Conservation (phyloP, 225 moss, liverwort and hornwort species). For the Pseudisothecium myosuroides region DNA sequence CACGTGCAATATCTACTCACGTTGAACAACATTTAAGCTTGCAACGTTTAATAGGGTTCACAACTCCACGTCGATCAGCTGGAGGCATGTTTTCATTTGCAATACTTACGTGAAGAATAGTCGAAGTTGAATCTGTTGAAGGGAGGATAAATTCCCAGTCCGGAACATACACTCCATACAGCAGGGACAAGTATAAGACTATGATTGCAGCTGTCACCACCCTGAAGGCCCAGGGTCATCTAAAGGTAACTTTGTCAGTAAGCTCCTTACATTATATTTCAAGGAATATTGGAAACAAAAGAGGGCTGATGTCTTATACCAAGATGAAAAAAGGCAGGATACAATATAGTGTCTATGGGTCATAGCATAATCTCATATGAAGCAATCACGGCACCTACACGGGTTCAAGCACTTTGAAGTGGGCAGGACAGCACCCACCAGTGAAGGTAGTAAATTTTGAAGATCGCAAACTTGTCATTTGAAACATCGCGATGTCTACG, state of each 20-base stretch:
- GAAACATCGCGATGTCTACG: conserved; percentile 5
- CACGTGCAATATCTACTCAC: neutral
- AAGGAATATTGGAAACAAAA: neutral
- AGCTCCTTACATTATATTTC: neutral
- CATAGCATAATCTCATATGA: neutral
- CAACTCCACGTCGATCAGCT: neutral
- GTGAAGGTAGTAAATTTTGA: conserved; percentile 33
- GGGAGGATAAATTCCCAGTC: conserved; percentile 37
- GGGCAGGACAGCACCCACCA: conserved; percentile 21
- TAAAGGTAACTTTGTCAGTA: conserved; percentile 7
- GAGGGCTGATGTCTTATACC: neutral
- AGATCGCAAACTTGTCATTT: conserved; percentile 17
- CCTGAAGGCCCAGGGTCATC: conserved; percentile 27
- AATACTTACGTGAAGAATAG: conserved; percentile 24
- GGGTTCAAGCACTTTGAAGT: neutral
- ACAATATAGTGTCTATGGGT: neutral
- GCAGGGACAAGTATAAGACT: conserved; percentile 24
- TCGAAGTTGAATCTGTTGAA: neutral
- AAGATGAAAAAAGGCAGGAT: neutral
- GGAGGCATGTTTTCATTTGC: neutral
- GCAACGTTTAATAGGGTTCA: neutral
- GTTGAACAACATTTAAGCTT: neutral
- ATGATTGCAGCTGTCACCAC: conserved; percentile 19
- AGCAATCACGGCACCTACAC: neutral
- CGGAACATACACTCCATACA: conserved; percentile 52